phyloP scores from a whole-genome alignment of 257 asterid genomes.

The Penstemon davidsonii region DNA sequence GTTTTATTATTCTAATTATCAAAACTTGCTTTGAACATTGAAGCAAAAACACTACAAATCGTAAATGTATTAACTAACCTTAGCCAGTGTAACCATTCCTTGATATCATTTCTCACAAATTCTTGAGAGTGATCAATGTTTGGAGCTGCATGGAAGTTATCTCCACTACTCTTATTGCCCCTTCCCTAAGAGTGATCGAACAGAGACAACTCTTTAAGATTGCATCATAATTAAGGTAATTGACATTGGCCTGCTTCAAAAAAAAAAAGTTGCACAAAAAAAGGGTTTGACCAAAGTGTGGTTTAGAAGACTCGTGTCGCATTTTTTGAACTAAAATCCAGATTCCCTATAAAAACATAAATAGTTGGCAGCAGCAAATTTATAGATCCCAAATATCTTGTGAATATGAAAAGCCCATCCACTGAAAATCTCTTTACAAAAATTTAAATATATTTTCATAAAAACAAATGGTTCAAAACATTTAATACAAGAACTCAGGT shows the following conservation, averaged over 20 bases:
- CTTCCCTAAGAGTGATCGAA: conserved; percentile 61
- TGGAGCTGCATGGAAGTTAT: conserved; percentile 97
- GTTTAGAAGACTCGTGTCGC: background rate
- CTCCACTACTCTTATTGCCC: conserved; percentile 98
- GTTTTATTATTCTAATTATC: conserved; percentile 1
- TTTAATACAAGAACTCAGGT: conserved; percentile 3
- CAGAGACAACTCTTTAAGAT: conserved; percentile 28
- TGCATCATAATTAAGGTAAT: conserved; percentile 12
- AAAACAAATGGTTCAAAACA: background rate
- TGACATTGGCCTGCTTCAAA: conserved; percentile 7
- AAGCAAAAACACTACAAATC: conserved; percentile 1
- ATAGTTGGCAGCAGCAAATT: background rate
- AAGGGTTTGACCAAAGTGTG: conserved; percentile 16
- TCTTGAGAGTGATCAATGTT: conserved; percentile 98
- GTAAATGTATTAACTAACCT: conserved; percentile 48
- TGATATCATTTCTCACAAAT: conserved; percentile 86
- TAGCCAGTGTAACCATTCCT: conserved; percentile 91
- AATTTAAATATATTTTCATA: background rate
- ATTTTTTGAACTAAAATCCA: background rate
- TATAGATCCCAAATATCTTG: too few relatives aligned
- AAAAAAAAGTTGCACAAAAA: conserved; percentile 20
- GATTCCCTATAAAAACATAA: conserved; percentile 2
- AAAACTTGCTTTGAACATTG: conserved; percentile 3
- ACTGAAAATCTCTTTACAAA: background rate
- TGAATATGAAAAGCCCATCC: conserved; percentile 8